Conservation (phyloP, 2,329 filamentous ascomycete genomes). For the Aspergillus fijiensis region DNA sequence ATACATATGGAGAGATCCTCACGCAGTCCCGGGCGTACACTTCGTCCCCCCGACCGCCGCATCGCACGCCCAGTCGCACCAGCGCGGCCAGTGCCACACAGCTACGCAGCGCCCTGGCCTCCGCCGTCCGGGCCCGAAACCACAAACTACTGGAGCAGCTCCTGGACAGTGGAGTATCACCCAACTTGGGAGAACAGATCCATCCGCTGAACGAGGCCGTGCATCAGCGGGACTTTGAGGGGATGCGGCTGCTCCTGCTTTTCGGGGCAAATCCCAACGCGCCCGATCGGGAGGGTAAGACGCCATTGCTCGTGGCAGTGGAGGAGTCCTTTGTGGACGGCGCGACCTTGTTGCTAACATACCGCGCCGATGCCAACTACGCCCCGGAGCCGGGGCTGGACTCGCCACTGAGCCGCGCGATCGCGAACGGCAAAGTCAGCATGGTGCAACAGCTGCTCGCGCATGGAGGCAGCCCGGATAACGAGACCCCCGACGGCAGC, state of each 20-base stretch:
- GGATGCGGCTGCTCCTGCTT: constrained; percentile 55
- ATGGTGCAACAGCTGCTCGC: constrained; percentile 61
- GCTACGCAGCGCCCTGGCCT: constrained; percentile 44
- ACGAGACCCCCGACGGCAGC: constrained; percentile 56
- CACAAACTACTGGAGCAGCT: constrained; percentile 59
- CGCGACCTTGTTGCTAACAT: constrained; percentile 62
- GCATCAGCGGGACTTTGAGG: constrained; percentile 53
- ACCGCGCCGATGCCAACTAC: constrained; percentile 61
- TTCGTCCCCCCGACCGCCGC: background rate
- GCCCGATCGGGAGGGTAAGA: constrained; percentile 50
- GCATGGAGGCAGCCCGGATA: constrained; percentile 60
- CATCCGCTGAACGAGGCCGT: constrained; percentile 57
- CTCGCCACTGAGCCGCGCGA: constrained; percentile 55
- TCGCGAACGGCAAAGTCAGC: constrained; percentile 54
- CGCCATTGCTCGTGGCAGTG: constrained; percentile 53
- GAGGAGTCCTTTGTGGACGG: constrained; percentile 57
- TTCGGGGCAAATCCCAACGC: constrained; percentile 60
- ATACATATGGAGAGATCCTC: background rate
- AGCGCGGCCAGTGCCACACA: constrained; percentile 9
- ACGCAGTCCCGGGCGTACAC: background rate
- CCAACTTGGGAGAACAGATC: constrained; percentile 49
- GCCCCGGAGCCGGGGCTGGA: constrained; percentile 53
- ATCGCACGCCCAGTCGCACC: constrained; percentile 11
- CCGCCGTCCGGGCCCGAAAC: constrained; percentile 58
- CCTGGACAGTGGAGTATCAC: constrained; percentile 57